Evolutionary conservation across 371 early-diverging fungal species (phyloP).

Genomic region (Paraphysoderma sedebokerense): DNA sequence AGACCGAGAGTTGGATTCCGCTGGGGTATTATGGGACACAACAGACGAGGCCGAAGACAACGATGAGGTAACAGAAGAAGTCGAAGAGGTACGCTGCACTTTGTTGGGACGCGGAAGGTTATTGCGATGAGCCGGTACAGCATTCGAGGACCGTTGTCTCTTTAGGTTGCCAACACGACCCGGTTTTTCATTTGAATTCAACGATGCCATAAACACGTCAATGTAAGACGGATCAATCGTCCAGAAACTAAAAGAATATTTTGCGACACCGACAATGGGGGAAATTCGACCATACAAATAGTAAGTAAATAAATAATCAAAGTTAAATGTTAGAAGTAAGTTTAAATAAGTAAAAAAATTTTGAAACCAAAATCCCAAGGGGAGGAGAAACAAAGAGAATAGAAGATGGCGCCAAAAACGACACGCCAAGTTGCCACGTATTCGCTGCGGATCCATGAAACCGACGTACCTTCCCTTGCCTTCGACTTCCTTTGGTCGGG

Average conservation of each 20-base stretch:
- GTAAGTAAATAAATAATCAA: neutral
- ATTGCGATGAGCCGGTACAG: neutral
- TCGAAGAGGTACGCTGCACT: neutral
- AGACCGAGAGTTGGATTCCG: too few species aligned
- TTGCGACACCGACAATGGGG: neutral
- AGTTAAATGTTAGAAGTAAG: neutral
- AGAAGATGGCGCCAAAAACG: neutral
- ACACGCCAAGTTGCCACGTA: neutral
- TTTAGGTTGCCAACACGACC: too few species aligned
- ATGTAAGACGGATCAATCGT: neutral
- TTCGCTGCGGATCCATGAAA: neutral
- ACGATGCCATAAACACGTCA: neutral
- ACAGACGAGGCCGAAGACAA: neutral
- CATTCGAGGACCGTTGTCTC: neutral
- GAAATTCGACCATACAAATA: neutral
- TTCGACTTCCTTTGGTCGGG: constrained; percentile 1
- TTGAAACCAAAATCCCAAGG: neutral
- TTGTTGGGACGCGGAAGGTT: neutral
- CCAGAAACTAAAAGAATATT: neutral
- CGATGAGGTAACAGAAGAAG: neutral
- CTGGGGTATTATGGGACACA: too few species aligned
- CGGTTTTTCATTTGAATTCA: neutral
- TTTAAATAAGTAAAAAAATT: neutral
- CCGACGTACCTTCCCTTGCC: constrained; percentile 2
- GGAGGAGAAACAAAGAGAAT: neutral